A percentile compares a stretch with the other conserved stretches of the same genome.
Conservation (phyloP, 2,329 filamentous ascomycete species). For the Colletotrichum tabaci region DNA sequence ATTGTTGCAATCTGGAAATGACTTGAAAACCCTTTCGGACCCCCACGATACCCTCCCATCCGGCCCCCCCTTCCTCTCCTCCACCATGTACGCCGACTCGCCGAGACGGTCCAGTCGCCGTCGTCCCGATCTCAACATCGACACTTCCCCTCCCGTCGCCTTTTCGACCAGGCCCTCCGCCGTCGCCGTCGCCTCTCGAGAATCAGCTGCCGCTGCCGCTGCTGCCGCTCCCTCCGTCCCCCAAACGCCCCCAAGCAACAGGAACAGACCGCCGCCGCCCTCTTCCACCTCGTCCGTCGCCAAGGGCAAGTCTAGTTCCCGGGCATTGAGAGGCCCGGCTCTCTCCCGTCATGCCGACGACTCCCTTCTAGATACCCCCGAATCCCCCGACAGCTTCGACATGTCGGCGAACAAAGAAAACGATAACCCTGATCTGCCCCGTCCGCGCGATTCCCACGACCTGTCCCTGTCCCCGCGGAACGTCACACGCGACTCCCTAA, state of each 20-base stretch:
- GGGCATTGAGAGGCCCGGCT: slow-evolving; percentile 50
- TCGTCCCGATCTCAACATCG: slow-evolving; percentile 44
- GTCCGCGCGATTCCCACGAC: slow-evolving; percentile 82
- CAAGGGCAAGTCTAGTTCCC: slow-evolving; percentile 51
- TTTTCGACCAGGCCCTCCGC: slow-evolving; percentile 23
- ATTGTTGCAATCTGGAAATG: slow-evolving; percentile 36
- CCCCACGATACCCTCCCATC: slow-evolving; percentile 32
- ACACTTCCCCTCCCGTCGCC: slow-evolving; percentile 36
- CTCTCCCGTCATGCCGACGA: slow-evolving; percentile 50
- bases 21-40: slow-evolving; percentile 39
- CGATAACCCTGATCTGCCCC: slow-evolving; percentile 48
- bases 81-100: slow-evolving; percentile 39
- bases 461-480: slow-evolving; percentile 83
- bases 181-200: slow-evolving; percentile 31
- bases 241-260: slow-evolving; percentile 39
- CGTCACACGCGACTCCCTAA: slow-evolving; percentile 89
- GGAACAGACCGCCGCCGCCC: slow-evolving; percentile 23
- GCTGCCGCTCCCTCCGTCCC: slow-evolving; percentile 15
- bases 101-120: slow-evolving; percentile 41
- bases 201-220: background rate
- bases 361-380: slow-evolving; percentile 57
- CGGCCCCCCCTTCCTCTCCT: slow-evolving; percentile 5
- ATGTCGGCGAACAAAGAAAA: slow-evolving; percentile 49
- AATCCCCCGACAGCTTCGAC: slow-evolving; percentile 54
- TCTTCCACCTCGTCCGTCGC: slow-evolving; percentile 25